These are phyloP conservation scores for Grosmannia clavigera DNA, from an alignment of 2,329 filamentous ascomycete species.

Conservation along the genomic window DNA sequence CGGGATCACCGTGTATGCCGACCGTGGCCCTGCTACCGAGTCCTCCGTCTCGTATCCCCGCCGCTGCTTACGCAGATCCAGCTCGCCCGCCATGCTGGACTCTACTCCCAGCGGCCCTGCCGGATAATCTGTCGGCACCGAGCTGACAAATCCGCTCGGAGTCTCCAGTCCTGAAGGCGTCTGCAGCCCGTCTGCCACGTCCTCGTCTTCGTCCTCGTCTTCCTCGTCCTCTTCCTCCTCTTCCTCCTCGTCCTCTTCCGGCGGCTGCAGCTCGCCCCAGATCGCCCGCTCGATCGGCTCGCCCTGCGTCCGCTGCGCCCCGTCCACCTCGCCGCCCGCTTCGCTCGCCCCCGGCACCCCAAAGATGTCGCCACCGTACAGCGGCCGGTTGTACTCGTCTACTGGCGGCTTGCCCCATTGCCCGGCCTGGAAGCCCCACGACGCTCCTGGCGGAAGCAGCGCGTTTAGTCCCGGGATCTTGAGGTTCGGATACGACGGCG, in stretches of 20 bases:
- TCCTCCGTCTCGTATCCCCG: constrained; percentile 85
- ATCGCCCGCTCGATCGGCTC: constrained; percentile 77
- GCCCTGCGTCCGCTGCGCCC: constrained; percentile 28
- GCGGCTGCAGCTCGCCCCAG: constrained; percentile 84
- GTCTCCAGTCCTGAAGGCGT: constrained; percentile 71
- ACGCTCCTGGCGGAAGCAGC: constrained; percentile 74
- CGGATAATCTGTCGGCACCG: constrained; percentile 67
- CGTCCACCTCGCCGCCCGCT: constrained; percentile 22
- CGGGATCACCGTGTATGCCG: constrained; percentile 79
- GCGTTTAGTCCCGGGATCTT: constrained; percentile 93
- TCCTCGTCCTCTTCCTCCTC: constrained; percentile 54
- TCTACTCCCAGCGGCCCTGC: constrained; percentile 51
- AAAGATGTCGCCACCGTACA: constrained; percentile 92
- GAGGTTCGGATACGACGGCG: constrained; percentile 87
- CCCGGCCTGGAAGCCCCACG: constrained; percentile 91
- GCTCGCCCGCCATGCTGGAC: constrained; percentile 70
- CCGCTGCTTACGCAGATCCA: constrained; percentile 80
- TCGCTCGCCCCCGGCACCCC: constrained; percentile 44
- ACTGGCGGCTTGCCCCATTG: constrained; percentile 94
- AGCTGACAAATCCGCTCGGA: constrained; percentile 67
- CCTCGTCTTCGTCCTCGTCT: constrained; percentile 60
- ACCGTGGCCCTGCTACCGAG: constrained; percentile 52
- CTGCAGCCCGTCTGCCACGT: constrained; percentile 50
- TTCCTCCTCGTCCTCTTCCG: constrained; percentile 64
- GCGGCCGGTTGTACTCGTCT: constrained; percentile 80